These are phyloP conservation scores for Halophytophthora polymorphica DNA, from an alignment of 352 stramenopile genomes.

Conservation along the genomic window DNA sequence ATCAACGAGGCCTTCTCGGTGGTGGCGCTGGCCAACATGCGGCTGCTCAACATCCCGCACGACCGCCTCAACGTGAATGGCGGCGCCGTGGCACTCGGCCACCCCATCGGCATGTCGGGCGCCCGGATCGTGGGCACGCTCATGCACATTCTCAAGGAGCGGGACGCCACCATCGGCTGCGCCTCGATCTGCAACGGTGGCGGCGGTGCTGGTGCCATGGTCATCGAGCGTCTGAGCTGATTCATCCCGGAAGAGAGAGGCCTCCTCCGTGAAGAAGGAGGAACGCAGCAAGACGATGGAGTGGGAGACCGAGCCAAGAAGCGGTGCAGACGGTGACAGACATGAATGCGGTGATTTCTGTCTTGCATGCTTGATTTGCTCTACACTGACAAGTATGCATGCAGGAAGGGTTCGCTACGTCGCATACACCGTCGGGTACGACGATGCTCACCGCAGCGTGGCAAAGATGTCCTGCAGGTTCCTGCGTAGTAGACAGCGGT, in stretches of 20 bases:
- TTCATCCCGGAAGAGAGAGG: not conserved
- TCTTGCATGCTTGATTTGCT: too few relatives aligned
- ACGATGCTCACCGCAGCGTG: conserved; percentile 13
- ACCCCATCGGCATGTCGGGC: conserved; percentile 87
- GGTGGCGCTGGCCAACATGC: conserved; percentile 95
- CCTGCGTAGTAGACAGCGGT: conserved; percentile 77
- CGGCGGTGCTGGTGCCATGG: conserved; percentile 94
- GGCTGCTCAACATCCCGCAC: conserved; percentile 91
- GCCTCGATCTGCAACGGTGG: conserved; percentile 99
- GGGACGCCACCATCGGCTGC: conserved; percentile 94
- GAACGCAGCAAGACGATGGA: conserved; percentile 4
- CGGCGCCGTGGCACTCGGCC: conserved; percentile 86
- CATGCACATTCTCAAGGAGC: conserved; percentile 93
- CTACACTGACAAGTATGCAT: too few relatives aligned
- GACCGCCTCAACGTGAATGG: conserved; percentile 96
- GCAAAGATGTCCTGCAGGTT: conserved; percentile 77
- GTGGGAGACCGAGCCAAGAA: not conserved
- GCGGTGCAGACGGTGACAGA: not conserved
- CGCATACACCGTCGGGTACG: too few relatives aligned
- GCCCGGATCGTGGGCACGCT: conserved; percentile 94
- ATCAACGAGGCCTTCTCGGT: conserved; percentile 99
- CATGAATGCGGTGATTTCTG: not conserved
- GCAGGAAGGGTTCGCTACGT: too few relatives aligned
- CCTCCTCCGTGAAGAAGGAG: conserved; percentile 1
- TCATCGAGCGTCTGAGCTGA: conserved; percentile 91